Base-by-base conservation (phyloP, 2,329 filamentous ascomycete genomes). In the Diaporthe nobilis region DNA sequence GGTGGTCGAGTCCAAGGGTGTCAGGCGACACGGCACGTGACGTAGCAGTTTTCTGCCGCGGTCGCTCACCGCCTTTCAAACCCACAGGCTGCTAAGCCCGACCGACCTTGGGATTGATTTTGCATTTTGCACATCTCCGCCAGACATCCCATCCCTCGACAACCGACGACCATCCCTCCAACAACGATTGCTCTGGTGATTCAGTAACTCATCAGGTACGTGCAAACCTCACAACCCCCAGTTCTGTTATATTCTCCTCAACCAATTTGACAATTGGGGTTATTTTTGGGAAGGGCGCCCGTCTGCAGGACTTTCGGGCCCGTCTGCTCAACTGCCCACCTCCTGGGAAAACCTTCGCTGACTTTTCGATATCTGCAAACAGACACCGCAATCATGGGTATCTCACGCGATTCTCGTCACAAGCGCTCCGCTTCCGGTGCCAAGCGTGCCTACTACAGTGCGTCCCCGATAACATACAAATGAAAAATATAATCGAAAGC, bases 351-450 rank as follows among this genome's bases (percentile, higher is more conserved):
- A 76, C 60, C 28, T 67, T 61, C 55, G 77, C 80, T 81, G 79
- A 84, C 78, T 13, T 79, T 67, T 76, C 44, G 77, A 76, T 77
- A 81, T 75, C 77, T 74, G 22, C 44, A 81, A 83, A 80, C 87
- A 93, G 90, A 90, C 90, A 90, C 90, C 89, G 93, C 92, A 94
- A 94, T 93, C 90, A 96, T 96, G 94, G 94, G 97, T 99, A 98
- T 99, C 91, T 98, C 96, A 90, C 95, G 97, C 91, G 96, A 98
- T 91, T 98, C 95, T 88, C 95, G 97, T 91, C 97, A 99, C 94
- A 99, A 99, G 94, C 96, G 97, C 91, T 96, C 95, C 89, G 96
- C 96, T 88, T 94, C 97, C 88, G 97, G 97, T 92, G 97, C 97
- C 86, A 99, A 99, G 94, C 93, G 94, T 88, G 91, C 94, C 90